A percentile compares a stretch with the other conserved stretches of the same genome.
Conservation (phyloP, 495 filamentous ascomycete genomes). For the Podospora bellae-mahoneyi region DNA sequence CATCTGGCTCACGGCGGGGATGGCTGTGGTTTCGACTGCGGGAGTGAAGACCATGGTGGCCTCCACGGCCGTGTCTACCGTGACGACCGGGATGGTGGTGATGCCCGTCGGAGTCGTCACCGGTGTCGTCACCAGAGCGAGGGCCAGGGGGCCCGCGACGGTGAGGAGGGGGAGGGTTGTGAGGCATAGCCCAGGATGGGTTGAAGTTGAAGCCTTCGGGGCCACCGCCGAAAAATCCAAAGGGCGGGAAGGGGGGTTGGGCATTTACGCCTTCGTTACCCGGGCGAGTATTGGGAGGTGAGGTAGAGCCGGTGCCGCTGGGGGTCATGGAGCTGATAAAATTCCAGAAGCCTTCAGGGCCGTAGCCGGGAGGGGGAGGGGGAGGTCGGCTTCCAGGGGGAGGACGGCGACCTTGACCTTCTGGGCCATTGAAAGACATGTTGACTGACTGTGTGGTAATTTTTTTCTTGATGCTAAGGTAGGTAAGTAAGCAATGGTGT, state of each 20-base stretch:
- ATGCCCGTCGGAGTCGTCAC: neutral
- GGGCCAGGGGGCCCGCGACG: neutral
- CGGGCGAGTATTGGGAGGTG: neutral
- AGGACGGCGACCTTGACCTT: neutral
- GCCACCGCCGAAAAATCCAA: neutral
- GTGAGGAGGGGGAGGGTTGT: neutral
- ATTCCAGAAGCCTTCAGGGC: neutral
- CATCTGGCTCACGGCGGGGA: conserved; percentile 15
- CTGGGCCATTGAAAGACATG: conserved; percentile 4
- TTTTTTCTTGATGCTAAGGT: neutral
- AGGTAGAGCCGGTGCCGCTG: neutral
- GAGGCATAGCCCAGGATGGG: neutral
- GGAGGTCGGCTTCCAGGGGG: neutral
- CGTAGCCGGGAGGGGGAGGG: neutral
- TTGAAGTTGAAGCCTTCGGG: conserved; percentile 1
- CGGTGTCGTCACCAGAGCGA: neutral
- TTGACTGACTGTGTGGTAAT: neutral
- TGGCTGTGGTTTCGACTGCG: conserved; percentile 5
- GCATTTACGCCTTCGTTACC: neutral
- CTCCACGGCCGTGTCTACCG: neutral
- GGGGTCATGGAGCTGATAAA: conserved; percentile 5
- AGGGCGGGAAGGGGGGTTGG: neutral
- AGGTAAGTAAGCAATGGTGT: neutral
- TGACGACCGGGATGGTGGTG: conserved; percentile 6
- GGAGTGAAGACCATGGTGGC: neutral